Base-by-base conservation (phyloP, 108 stramenopile genomes). In the Fragilariopsis cylindrus region DNA sequence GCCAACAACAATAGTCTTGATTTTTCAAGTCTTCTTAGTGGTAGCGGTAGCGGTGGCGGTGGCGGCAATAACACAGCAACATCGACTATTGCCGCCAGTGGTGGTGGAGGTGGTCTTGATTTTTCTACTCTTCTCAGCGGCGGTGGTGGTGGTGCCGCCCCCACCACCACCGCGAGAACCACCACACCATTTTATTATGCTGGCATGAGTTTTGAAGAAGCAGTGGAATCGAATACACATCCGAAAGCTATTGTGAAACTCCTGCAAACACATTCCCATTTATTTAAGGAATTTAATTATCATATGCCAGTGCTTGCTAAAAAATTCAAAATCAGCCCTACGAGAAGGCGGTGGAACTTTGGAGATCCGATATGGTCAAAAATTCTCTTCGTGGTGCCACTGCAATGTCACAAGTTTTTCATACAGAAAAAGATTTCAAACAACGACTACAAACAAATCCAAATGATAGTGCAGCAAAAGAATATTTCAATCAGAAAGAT, bases 171-270 rank as follows among this genome's bases (percentile, higher is more conserved):
- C 12, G 46, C 45, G 19, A 12, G 55, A 50, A 53, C 44, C 2
- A 65, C 78, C 44, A 30, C 73, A 39, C 83, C 85, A 8, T 81
- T 92, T 8, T 85, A 90, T 66, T 93, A 81, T 75, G 71, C 79
- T 12, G 90, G 90, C 30, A 96, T 96, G 95, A 79, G 72, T 44
- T 81, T 96, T n/a, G 86, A 90, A 60, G 92, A 92, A 40, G 91
- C 91, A 60, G 76, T 92, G 13, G 68, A 70, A 19, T 40, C 72
- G 53, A 96, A 96, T 76, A 85, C 91, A 15, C 88, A 96, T 73
- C 92, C 92, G 1, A 57, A 70, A 52, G 74, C 85, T 63, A 79
- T 96, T 62, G 87, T 94, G 53, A 80, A 77, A 8, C 41, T 92
- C 8, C 73, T 92, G 45, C 70, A 80, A 52, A 60, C 81, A 62